These are phyloP conservation scores for Hypomyces perniciosus DNA, from an alignment of 2,329 filamentous ascomycete species.

Conservation along the genomic window DNA sequence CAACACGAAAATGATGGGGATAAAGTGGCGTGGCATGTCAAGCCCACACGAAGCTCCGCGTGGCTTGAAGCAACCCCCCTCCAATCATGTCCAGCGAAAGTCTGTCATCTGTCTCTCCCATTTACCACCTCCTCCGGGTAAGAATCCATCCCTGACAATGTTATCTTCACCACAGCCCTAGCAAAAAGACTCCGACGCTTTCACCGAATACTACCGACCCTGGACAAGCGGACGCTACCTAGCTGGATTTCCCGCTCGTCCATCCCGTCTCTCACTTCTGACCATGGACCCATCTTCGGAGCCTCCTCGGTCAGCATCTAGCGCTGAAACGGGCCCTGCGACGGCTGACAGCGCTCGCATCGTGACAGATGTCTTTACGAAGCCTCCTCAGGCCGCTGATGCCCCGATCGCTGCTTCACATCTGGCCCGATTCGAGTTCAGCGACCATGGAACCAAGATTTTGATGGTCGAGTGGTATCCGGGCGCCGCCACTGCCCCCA, in stretches of 20 bases:
- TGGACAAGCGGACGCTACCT: conserved; percentile 3
- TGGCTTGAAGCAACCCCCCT: no score
- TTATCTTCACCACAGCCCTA: neutral
- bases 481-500: conserved; percentile 15
- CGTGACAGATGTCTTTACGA: conserved; percentile 16
- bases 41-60: no score
- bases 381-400: conserved; percentile 3
- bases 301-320: conserved; percentile 25
- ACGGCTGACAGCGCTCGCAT: conserved; percentile 7
- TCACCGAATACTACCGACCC: conserved; percentile 12
- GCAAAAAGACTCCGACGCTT: conserved; percentile 9
- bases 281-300: conserved; percentile 27
- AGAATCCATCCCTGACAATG: neutral
- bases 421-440: conserved; percentile 76
- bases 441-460: conserved; percentile 81
- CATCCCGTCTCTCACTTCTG: conserved; percentile 2
- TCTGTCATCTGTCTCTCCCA: neutral
- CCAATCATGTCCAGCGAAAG: no score
- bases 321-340: conserved; percentile 1
- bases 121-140: neutral
- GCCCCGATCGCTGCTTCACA: conserved; percentile 25
- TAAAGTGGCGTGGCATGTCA: no score
- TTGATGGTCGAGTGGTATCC: conserved; percentile 87
- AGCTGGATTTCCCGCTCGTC: neutral
- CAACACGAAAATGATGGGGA: no score